Base-by-base conservation (phyloP, 306 rosid genomes). In the Cucurbita argyrosperma region DNA sequence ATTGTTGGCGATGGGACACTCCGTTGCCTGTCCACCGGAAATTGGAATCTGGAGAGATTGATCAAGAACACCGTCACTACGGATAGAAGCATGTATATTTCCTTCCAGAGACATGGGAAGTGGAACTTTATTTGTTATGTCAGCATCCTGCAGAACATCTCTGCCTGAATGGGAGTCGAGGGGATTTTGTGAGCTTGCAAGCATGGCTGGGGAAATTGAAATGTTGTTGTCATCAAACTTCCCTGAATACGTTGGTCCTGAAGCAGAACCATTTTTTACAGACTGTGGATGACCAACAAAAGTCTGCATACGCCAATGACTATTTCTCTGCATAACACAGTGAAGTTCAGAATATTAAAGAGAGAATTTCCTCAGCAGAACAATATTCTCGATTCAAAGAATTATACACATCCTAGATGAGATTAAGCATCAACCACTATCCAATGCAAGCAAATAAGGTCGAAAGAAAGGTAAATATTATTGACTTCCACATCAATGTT, bases 241-340 rank as follows among this genome's bases (percentile, higher is more conserved):
- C 63, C 89, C 96, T 30, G 96, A 84, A 83, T 87, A 88, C 12
- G 89, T 80, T 63, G 89, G 80, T 42, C 78, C 88, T 1, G 87
- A 79, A 72, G 87, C 95, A 38, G 88, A 78, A 71, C 90, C 92
- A 76, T 87, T 91, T 78, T 87, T 91, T 66, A 81, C 60, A 63
- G 81, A 64, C 71, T 89, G 85, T 76, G 91, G 91, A 78, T 89
- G 87, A 72, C 96, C 89, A 47, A 75, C 85, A 40, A 87, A 87
- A 86, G 76, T 84, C 80, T 85, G 99, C 72, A 85, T 92, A 40
- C 96, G 97, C 99, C 99, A 95, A 79, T 95, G 97, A 79, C 96
- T 95, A 51, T 91, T 95, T 81, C 99, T 89, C 99, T 95, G 96
- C 74, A 79, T 70, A 61, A 80, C 12, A 64, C 51, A 79, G 62